Conservation (phyloP, 2,329 filamentous ascomycete species). For the Curvularia verruculosa region DNA sequence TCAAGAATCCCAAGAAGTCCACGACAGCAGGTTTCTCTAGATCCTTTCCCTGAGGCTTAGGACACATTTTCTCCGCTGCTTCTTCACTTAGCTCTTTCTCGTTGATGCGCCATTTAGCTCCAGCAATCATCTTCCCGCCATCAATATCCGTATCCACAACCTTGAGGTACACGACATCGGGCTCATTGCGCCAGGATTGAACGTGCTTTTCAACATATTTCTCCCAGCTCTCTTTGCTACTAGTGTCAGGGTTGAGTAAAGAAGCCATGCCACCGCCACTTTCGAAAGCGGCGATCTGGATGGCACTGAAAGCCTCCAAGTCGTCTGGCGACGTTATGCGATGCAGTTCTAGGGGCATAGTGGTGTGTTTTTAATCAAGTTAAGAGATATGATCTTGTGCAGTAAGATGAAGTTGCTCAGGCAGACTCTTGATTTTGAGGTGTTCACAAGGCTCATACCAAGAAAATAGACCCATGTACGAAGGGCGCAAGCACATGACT, state of each 20-base stretch:
- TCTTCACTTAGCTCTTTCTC: slow-evolving; percentile 40
- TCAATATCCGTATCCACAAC: slow-evolving; percentile 42
- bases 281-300: slow-evolving; percentile 40
- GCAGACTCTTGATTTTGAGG: background rate
- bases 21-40: slow-evolving; percentile 31
- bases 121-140: slow-evolving; percentile 41
- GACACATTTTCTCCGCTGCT: slow-evolving; percentile 38
- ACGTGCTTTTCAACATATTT: slow-evolving; percentile 32
- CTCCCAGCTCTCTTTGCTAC: slow-evolving; percentile 26
- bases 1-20: slow-evolving; percentile 40
- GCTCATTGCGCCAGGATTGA: slow-evolving; percentile 35
- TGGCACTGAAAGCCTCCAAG: slow-evolving; percentile 34
- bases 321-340: slow-evolving; percentile 34
- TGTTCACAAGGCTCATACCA: background rate
- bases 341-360: slow-evolving; percentile 46
- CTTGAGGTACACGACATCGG: slow-evolving; percentile 39
- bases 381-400: background rate
- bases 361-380: background rate
- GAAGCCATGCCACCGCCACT: slow-evolving; percentile 34
- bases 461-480: background rate
- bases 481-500: slow-evolving; percentile 11
- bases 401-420: background rate
- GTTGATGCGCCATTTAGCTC: slow-evolving; percentile 48
- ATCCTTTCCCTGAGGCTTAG: slow-evolving; percentile 31
- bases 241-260: slow-evolving; percentile 26